A percentile compares a stretch with the other conserved stretches of the same genome.
Evolutionary conservation across 2,329 filamentous ascomycete species (phyloP).

Genomic region (Venturiaceae sp.): DNA sequence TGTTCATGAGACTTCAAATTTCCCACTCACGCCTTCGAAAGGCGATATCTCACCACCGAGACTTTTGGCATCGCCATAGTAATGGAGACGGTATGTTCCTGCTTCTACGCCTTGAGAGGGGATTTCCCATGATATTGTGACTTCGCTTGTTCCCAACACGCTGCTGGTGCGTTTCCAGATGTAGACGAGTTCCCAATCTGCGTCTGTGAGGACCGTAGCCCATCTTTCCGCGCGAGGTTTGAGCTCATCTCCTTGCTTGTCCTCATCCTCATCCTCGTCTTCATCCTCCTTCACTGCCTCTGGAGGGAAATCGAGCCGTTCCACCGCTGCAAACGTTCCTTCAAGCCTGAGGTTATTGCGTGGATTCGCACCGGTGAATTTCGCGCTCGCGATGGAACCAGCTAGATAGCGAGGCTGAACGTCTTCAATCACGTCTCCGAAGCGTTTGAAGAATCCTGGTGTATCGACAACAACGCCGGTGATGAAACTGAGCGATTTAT

Average conservation of each 20-base stretch:
- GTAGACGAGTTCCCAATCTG: conserved; percentile 76
- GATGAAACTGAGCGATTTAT: conserved; percentile 71
- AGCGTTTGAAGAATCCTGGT: conserved; percentile 53
- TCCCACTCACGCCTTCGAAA: conserved; percentile 57
- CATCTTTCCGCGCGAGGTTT: conserved; percentile 35
- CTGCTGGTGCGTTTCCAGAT: conserved; percentile 66
- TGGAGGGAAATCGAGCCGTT: conserved; percentile 39
- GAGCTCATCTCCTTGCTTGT: conserved; percentile 4
- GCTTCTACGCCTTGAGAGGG: conserved; percentile 30
- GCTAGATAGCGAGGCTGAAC: conserved; percentile 44
- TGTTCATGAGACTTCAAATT: neutral
- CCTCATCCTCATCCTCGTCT: no score
- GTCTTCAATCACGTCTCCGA: conserved; percentile 57
- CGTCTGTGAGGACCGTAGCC: conserved; percentile 59
- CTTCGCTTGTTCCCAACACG: conserved; percentile 66
- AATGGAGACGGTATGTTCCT: conserved; percentile 70
- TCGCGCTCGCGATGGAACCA: conserved; percentile 54
- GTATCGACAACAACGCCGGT: conserved; percentile 67
- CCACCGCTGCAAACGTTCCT: conserved; percentile 67
- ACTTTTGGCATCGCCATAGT: conserved; percentile 75
- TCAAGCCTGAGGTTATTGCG: conserved; percentile 78
- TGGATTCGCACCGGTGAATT: conserved; percentile 81
- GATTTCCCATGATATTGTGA: conserved; percentile 72
- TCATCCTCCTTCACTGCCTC: neutral
- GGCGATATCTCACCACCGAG: conserved; percentile 49